phyloP scores from a whole-genome alignment of 1,284 basidiomycete species.

The Sparassis latifolia region DNA sequence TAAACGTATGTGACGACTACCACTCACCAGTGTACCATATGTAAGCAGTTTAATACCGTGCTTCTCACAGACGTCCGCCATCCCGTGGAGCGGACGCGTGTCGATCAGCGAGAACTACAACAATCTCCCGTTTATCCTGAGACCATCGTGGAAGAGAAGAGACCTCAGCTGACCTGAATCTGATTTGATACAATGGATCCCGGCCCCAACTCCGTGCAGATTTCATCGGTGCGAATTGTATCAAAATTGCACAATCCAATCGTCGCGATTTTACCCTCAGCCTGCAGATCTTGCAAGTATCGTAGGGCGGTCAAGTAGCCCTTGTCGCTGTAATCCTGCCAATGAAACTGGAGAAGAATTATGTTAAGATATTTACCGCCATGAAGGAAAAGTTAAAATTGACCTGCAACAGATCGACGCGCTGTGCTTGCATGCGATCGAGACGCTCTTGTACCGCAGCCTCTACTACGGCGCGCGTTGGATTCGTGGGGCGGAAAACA shows the following conservation, averaged over 20 bases:
- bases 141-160: neutral
- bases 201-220: constrained; percentile 63
- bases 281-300: constrained; percentile 53
- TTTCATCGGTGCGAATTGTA: constrained; percentile 65
- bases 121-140: neutral
- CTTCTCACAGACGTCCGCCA: constrained; percentile 69
- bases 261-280: constrained; percentile 53
- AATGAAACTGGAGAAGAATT: constrained; percentile 53
- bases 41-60: constrained; percentile 72
- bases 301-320: constrained; percentile 59
- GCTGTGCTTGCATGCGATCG: constrained; percentile 39
- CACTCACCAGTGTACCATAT: constrained; percentile 70
- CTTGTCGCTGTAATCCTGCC: constrained; percentile 72
- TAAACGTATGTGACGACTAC: constrained; percentile 1
- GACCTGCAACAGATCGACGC: constrained; percentile 70
- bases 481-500: constrained; percentile 53
- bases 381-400: constrained; percentile 2
- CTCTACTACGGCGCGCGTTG: constrained; percentile 51
- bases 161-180: constrained; percentile 52
- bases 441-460: constrained; percentile 66
- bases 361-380: neutral
- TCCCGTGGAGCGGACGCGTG: constrained; percentile 66
- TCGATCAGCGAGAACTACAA: constrained; percentile 77
- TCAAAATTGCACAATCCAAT: constrained; percentile 82
- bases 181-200: constrained; percentile 75